A percentile compares a stretch with the other conserved stretches of the same genome.
Conservation (phyloP, 345 rosid species). For the Ricinus communis region DNA sequence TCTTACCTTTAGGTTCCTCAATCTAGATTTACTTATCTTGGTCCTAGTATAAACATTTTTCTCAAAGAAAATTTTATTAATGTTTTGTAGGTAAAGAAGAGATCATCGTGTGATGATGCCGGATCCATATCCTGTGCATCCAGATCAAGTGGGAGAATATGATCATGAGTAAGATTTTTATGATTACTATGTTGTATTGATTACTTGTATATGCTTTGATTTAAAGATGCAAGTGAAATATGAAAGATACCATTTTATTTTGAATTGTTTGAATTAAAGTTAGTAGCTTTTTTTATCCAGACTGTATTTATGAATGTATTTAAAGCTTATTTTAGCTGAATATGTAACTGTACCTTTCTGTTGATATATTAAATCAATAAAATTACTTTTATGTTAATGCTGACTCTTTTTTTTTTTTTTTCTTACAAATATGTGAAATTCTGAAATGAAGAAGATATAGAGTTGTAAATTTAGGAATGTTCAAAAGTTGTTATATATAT, state of each 20-base stretch:
- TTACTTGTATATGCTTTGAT: background rate
- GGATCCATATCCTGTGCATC: background rate
- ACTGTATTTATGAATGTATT: background rate
- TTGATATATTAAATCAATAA: too few relatives aligned
- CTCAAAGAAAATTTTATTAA: too few relatives aligned
- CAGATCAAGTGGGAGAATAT: conserved; percentile 11
- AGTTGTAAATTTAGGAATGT: too few relatives aligned
- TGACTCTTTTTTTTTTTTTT: too few relatives aligned
- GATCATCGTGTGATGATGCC: conserved; percentile 1
- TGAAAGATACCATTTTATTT: too few relatives aligned
- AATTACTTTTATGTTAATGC: background rate
- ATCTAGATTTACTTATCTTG: background rate
- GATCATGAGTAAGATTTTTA: conserved; percentile 17
- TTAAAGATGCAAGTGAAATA: background rate
- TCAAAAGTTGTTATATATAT: background rate
- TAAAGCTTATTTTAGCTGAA: background rate
- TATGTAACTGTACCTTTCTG: too few relatives aligned
- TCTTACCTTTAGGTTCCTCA: background rate
- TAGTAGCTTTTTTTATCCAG: background rate
- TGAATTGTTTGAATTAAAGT: background rate
- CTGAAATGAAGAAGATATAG: too few relatives aligned
- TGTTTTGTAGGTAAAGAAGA: background rate
- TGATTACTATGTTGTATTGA: too few relatives aligned
- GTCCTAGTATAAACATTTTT: background rate
- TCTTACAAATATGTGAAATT: too few relatives aligned